Evolutionary conservation across 164 flowering plant species (phyloP), one percentile per base, ranked within the genome.

Genomic region (Kingdonia uniflora): DNA sequence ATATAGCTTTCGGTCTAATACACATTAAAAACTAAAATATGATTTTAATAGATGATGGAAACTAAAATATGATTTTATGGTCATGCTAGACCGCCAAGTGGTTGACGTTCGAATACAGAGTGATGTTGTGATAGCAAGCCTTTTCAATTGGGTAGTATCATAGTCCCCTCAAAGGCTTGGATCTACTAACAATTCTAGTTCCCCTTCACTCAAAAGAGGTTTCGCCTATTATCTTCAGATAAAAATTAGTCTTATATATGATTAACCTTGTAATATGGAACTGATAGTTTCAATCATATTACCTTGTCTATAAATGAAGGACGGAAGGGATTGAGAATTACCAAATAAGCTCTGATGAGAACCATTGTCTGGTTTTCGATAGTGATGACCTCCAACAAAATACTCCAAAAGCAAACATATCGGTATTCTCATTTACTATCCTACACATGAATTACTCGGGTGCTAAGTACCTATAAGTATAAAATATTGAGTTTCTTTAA

Each of bases 381-480:
- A 14, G 97, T 85, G 51, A 87, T 73, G 51, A 91, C 58, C 71
- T 91, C 97, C 35, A 91, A 56, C 14, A 65, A 52, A 87, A 75
- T 2, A 91, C 97, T 49, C 97, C 97, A 50, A 82, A 90, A 0
- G 97, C 95, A 63, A 84, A 90, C 19, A 90, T 95, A 68, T 90
- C 97, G 2, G 97, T 90, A 68, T 90, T 90, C 75, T 90, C 97
- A 58, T 90, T 95, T 17, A 90, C 97, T 29, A 84, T 82, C 16
- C 97, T 95, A 60, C 87, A 85, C 85, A 74, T 76, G 69, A 81
- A 91, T 65, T 91, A 91, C 60, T 91, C 97, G 0, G 97, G 97
- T 14, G 97, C 97, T 54, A 91, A 70, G 63, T 87, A 87, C 65
- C 97, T 91, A 54, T 52, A 52, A n/a, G 20, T 39, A 38, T 5